phyloP scores from a whole-genome alignment of 73 alveolate species.

The Symbiodinium pilosum region DNA sequence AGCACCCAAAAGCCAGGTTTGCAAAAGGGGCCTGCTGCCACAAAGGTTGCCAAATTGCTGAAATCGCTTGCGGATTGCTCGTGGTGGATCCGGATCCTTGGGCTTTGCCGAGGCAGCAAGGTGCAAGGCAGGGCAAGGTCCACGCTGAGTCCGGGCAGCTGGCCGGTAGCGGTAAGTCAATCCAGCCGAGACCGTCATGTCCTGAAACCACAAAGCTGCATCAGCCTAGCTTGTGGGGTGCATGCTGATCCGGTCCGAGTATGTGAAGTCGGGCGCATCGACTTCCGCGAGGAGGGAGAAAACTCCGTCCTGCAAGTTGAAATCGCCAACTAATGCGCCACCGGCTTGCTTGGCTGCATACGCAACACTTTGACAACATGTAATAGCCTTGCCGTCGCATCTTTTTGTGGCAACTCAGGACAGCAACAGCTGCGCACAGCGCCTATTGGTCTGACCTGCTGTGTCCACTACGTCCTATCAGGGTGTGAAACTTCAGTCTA shows the following conservation, averaged over 20 bases:
- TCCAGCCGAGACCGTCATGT: conserved; percentile 51
- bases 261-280: conserved; percentile 76
- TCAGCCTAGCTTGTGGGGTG: no score
- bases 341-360: no score
- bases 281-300: conserved; percentile 67
- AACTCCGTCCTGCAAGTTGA: conserved; percentile 86
- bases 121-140: background rate
- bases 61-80: conserved; percentile 64
- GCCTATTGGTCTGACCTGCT: background rate
- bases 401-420: no score
- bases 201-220: background rate
- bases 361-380: no score
- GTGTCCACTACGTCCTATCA: no score
- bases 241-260: no score
- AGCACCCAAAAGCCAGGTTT: background rate
- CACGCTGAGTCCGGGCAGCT: background rate
- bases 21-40: conserved; percentile 50
- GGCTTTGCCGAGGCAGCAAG: background rate
- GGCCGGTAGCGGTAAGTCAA: conserved; percentile 70
- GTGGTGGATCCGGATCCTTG: conserved; percentile 84
- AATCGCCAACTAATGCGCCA: no score
- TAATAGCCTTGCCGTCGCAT: no score
- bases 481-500: no score
- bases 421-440: background rate
- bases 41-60: conserved; percentile 79